phyloP scores from a whole-genome alignment of 306 rosid species.

The Gastrolobium bilobum region DNA sequence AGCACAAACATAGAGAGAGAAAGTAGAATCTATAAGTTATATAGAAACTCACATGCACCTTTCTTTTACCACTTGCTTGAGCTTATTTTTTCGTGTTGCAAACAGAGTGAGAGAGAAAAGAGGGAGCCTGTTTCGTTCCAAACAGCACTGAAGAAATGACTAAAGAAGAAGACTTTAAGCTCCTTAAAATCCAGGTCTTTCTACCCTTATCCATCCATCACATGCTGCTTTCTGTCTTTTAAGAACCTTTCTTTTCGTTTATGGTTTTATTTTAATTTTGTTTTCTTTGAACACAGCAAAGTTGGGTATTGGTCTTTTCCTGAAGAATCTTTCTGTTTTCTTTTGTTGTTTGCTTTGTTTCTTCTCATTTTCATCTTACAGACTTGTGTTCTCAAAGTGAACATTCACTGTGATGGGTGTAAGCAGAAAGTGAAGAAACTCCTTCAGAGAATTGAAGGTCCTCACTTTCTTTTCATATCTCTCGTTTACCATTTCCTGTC shows the following conservation, averaged over 20 bases:
- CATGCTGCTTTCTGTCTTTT: constrained; percentile 58
- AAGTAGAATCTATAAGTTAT: constrained; percentile 49
- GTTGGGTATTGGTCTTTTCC: constrained; percentile 55
- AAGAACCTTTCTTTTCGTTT: neutral
- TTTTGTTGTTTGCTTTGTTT: constrained; percentile 52
- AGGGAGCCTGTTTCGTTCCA: constrained; percentile 47
- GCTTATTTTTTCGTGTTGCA: constrained; percentile 46
- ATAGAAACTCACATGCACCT: constrained; percentile 50
- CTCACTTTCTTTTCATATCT: constrained; percentile 40
- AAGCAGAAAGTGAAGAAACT: constrained; percentile 97
- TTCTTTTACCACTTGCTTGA: constrained; percentile 43
- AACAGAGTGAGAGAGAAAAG: constrained; percentile 46
- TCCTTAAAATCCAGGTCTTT: constrained; percentile 92
- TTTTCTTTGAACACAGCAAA: constrained; percentile 43
- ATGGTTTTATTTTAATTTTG: neutral
- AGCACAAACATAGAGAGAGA: constrained; percentile 13
- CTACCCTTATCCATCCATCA: constrained; percentile 30
- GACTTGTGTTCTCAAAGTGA: constrained; percentile 93
- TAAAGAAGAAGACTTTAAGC: constrained; percentile 95
- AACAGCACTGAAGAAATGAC: constrained; percentile 84
- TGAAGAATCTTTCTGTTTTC: constrained; percentile 54
- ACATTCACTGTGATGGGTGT: constrained; percentile 98
- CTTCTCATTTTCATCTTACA: constrained; percentile 53
- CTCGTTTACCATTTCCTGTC: constrained; percentile 17
- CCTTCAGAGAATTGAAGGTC: constrained; percentile 98